phyloP scores from a whole-genome alignment of 306 rosid species.

The Cicer bijugum region DNA sequence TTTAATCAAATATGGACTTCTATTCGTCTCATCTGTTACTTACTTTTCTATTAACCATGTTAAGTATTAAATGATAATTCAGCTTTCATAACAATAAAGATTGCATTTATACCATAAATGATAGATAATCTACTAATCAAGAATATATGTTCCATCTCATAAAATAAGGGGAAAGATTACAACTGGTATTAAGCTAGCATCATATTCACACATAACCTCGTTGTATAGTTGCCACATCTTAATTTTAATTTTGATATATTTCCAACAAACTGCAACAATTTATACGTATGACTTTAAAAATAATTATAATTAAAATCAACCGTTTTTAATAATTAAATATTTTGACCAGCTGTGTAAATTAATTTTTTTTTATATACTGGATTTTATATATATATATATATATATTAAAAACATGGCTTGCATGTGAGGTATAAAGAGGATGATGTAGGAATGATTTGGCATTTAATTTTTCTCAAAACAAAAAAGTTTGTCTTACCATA shows the following conservation, averaged over 20 bases:
- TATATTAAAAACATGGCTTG: too few species aligned
- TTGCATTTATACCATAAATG: background rate
- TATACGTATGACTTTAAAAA: too few species aligned
- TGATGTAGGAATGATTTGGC: constrained; percentile 40
- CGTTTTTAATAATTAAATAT: too few species aligned
- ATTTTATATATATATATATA: too few species aligned
- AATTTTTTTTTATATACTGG: too few species aligned
- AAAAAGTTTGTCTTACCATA: constrained; percentile 6
- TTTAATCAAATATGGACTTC: background rate
- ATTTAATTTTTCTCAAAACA: constrained; percentile 20
- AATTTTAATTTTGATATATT: background rate
- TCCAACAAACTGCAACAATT: too few species aligned
- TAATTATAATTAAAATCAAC: too few species aligned
- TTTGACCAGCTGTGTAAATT: too few species aligned
- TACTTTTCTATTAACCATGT: background rate
- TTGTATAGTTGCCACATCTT: background rate
- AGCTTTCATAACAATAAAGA: background rate
- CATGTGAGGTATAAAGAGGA: constrained; percentile 13
- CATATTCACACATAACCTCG: background rate
- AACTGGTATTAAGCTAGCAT: too few species aligned
- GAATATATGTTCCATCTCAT: too few species aligned
- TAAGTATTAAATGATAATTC: background rate
- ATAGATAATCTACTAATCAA: background rate
- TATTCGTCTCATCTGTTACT: background rate
- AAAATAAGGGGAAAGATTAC: too few species aligned